phyloP scores from a whole-genome alignment of 1,284 basidiomycete species.

The Papiliotrema nemorosa region DNA sequence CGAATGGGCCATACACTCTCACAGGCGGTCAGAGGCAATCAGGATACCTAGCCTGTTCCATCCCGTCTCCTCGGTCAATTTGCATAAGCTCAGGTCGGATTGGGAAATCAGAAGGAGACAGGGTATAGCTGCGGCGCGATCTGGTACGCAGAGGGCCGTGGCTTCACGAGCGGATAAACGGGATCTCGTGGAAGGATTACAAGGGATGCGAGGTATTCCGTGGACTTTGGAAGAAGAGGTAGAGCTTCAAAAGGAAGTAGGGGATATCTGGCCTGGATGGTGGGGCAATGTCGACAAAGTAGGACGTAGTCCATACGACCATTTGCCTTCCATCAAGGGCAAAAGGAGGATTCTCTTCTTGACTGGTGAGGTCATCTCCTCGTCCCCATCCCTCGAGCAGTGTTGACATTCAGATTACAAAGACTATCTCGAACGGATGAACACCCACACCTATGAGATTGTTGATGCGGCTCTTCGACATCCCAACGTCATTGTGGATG shows the following conservation, averaged over 20 bases:
- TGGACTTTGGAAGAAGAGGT: constrained; percentile 17
- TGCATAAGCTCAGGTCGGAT: background rate
- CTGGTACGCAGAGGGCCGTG: too few species aligned
- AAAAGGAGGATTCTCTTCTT: constrained; percentile 42
- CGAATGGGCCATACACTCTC: background rate
- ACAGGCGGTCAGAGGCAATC: background rate
- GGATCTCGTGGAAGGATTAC: background rate
- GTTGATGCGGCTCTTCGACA: constrained; percentile 47
- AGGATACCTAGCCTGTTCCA: background rate
- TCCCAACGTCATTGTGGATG: constrained; percentile 40
- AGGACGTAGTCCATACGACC: constrained; percentile 43
- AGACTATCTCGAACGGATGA: constrained; percentile 49
- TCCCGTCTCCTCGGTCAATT: background rate
- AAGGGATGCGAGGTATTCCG: background rate
- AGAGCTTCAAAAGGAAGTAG: constrained; percentile 8
- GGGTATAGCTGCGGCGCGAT: background rate
- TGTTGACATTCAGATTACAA: constrained; percentile 24
- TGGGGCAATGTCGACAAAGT: constrained; percentile 44
- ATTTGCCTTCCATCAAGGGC: constrained; percentile 13
- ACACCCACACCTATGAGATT: constrained; percentile 48
- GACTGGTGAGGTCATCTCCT: constrained; percentile 47
- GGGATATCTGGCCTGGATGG: constrained; percentile 33
- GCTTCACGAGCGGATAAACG: background rate
- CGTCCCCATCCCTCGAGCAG: too few species aligned
- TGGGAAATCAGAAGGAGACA: background rate